These are phyloP conservation scores for Saxophila tyrrhenica DNA, from an alignment of 495 filamentous ascomycete genomes.

Conservation along the genomic window DNA sequence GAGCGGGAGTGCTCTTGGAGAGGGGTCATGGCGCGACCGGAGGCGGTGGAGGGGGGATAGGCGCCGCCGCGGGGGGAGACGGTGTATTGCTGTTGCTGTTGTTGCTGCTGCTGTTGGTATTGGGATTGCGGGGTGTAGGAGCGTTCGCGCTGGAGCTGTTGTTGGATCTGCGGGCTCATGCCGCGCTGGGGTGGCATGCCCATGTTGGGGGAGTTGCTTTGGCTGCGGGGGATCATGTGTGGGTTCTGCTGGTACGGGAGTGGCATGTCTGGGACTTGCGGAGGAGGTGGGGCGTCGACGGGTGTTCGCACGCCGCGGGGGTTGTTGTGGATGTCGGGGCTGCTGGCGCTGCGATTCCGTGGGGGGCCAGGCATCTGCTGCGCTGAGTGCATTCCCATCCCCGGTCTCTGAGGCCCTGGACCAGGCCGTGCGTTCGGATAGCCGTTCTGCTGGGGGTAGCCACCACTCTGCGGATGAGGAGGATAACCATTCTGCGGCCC, in stretches of 20 bases:
- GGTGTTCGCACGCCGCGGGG: conserved; percentile 23
- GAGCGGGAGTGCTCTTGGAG: not conserved
- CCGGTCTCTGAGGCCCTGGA: not conserved
- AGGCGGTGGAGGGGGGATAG: not conserved
- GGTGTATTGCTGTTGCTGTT: conserved; percentile 9
- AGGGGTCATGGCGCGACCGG: not conserved
- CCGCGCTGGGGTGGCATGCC: conserved; percentile 1
- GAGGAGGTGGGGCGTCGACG: not conserved
- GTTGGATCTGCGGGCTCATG: conserved; percentile 1
- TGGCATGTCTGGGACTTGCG: conserved; percentile 49
- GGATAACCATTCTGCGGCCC: not conserved
- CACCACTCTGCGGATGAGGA: not conserved
- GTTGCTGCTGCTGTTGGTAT: conserved; percentile 15
- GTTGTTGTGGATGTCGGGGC: conserved; percentile 53
- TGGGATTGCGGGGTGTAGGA: not conserved
- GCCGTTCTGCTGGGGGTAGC: not conserved
- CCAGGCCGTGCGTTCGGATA: not conserved
- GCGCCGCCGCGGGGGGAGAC: not conserved
- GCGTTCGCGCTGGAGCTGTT: conserved; percentile 3
- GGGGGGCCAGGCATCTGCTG: conserved; percentile 43
- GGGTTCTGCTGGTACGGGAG: conserved; percentile 40
- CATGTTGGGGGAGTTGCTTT: conserved; percentile 50
- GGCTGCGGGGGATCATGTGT: conserved; percentile 50
- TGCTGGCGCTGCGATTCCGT: conserved; percentile 57
- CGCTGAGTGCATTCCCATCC: conserved; percentile 34